Base-by-base conservation (phyloP, 1,139 yeast genomes). In the Scheffersomyces quercinus region DNA sequence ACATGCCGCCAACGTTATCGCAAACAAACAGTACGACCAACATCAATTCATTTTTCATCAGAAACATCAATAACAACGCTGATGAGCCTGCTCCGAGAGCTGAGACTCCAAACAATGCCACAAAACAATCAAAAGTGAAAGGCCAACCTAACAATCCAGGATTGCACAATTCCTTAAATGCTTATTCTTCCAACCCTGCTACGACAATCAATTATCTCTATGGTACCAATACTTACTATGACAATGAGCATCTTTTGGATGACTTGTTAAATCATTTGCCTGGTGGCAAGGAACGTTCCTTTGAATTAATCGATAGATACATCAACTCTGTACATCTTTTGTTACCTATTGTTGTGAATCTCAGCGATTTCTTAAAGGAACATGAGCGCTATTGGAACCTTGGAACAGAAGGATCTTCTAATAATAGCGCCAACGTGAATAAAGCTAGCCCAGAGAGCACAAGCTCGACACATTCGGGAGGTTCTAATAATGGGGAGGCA, bases 261-360 rank as follows among this genome's bases (percentile, higher is more conserved):
- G 75, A 69, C 38, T 57, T 73, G 35, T 48, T 63, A 28, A 62
- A 58, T 20, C 66, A 65, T 47, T 50, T 72, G 12, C 77, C 77
- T 1, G 52, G 55, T 3, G 49, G 76, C 1, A 68, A 64, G 41
- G 76, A 73, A 45, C 67, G 82, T 45, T 78, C 82, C 0, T 71
- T 66, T 49, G 81, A 78, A 46, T 59, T 81, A 36, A 64, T 79
- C 4, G 68, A 70, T 36, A 65, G 80, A 20, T 81, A 77, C 50
- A 58, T 75, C 15, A 71, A 68, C 40, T 77, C 82, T 2, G 80
- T 81, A 24, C 83, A 80, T 52, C 74, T 81, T 4, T 58, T 81
- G 13, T 55, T 81, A 15, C 86, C 86, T 0, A 62, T 81, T 3
- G 51, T 81, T 41, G 64, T 69, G 28, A 73, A 70, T 42, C 49